A percentile compares a stretch with the other conserved stretches of the same genome.
These are phyloP conservation scores for Vitis riparia DNA, from an alignment of 164 flowering plant species.

Conservation along the genomic window DNA sequence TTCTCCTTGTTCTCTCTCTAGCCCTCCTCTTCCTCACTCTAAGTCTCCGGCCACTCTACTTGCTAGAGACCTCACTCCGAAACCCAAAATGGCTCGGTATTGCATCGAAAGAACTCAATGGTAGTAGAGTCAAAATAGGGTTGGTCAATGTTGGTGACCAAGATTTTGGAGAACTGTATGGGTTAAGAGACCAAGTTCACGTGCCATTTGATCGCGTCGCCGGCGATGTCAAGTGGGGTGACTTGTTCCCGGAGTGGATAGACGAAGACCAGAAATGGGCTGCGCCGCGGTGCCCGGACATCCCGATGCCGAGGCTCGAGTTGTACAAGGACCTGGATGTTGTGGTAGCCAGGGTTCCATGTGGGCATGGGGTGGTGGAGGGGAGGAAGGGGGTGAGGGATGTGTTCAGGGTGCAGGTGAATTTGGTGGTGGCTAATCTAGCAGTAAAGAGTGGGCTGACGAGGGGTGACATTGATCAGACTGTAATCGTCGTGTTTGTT, in stretches of 20 bases:
- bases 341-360: conserved; percentile 60
- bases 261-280: conserved; percentile 46
- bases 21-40: conserved; percentile 12
- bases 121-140: conserved; percentile 30
- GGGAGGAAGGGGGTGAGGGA: conserved; percentile 46
- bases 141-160: conserved; percentile 30
- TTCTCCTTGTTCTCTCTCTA: conserved; percentile 15
- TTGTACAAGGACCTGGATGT: conserved; percentile 46
- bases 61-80: not conserved
- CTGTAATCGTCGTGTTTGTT: conserved; percentile 51
- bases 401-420: conserved; percentile 65
- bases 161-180: conserved; percentile 5
- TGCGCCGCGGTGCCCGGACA: conserved; percentile 47
- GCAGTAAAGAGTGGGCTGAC: conserved; percentile 36
- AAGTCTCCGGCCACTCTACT: not conserved
- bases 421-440: conserved; percentile 67
- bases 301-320: conserved; percentile 63
- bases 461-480: conserved; percentile 15
- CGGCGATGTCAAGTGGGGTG: conserved; percentile 39
- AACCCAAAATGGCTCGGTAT: conserved; percentile 17
- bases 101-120: conserved; percentile 7
- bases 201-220: conserved; percentile 51
- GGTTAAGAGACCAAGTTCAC: conserved; percentile 1
- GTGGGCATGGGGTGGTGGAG: conserved; percentile 14
- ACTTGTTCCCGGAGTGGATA: conserved; percentile 73